These are phyloP conservation scores for Amesomyces nigricolor DNA, from an alignment of 2,329 filamentous ascomycete species.

Conservation along the genomic window DNA sequence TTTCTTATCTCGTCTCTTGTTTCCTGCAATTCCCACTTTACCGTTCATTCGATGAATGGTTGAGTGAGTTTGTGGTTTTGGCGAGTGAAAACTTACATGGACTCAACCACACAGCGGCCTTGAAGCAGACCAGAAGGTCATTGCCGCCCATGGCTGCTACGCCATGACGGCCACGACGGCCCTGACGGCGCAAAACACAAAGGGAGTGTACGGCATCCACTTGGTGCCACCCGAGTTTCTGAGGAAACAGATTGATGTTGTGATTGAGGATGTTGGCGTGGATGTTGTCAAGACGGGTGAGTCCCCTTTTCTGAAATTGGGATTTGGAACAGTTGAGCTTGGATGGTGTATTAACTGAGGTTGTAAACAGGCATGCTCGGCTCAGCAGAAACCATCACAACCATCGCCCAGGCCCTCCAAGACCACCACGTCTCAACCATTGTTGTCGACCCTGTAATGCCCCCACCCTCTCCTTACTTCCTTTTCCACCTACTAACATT, in stretches of 20 bases:
- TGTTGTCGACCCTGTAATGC: conserved; percentile 68
- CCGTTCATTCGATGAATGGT: neutral
- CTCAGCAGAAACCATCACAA: conserved; percentile 61
- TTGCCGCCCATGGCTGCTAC: conserved; percentile 88
- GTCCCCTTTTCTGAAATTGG: conserved; percentile 20
- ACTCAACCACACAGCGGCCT: conserved; percentile 59
- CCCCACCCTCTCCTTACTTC: neutral
- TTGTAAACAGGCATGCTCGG: conserved; percentile 67
- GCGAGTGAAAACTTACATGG: conserved; percentile 3
- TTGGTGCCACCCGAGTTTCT: conserved; percentile 73
- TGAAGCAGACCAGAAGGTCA: conserved; percentile 92
- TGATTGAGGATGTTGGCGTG: conserved; percentile 74
- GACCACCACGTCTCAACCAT: conserved; percentile 51
- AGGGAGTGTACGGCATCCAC: conserved; percentile 76
- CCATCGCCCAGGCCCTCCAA: conserved; percentile 60
- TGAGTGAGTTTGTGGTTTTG: neutral
- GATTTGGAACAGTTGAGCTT: too few relatives aligned
- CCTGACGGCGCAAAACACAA: conserved; percentile 92
- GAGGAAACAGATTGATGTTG: conserved; percentile 76
- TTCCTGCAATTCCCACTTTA: neutral
- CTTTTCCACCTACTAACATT: too few relatives aligned
- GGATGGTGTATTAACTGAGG: too few relatives aligned
- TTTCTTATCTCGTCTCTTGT: neutral
- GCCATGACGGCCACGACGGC: conserved; percentile 94
- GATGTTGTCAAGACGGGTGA: conserved; percentile 90